Conservation (phyloP, 129 eudicot genomes). For the Pseudognaphalium luteoalbum region DNA sequence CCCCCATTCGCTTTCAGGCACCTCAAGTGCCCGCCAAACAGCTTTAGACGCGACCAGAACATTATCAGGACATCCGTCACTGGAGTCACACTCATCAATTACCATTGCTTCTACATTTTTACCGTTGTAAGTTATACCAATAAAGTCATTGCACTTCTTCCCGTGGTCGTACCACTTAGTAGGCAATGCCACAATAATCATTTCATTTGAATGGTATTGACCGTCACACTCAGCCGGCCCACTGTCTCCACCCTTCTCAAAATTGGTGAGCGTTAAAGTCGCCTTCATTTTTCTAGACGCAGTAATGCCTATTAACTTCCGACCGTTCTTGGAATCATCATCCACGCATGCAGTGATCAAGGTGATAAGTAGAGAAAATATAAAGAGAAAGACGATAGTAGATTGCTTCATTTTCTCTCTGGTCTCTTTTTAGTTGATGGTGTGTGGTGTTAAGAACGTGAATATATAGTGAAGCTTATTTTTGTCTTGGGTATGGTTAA, state of each 20-base stretch:
- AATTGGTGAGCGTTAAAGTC: background rate
- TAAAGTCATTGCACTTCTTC: background rate
- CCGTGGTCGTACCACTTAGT: slow-evolving; percentile 4
- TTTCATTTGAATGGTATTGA: slow-evolving; percentile 5
- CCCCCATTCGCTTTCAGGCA: slow-evolving; percentile 23
- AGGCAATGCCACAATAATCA: slow-evolving; percentile 1
- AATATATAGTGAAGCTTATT: background rate
- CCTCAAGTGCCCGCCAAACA: slow-evolving; percentile 16
- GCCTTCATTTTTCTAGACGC: background rate
- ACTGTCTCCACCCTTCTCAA: slow-evolving; percentile 14
- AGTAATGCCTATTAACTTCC: background rate
- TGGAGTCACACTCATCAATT: slow-evolving; percentile 20
- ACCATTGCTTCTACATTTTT: background rate
- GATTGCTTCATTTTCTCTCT: slow-evolving; percentile 5
- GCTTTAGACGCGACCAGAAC: slow-evolving; percentile 23
- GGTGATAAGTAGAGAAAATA: background rate
- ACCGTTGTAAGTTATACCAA: background rate
- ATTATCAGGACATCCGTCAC: slow-evolving; percentile 15
- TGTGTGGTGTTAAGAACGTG: background rate
- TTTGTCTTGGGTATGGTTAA: background rate
- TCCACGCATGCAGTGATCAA: background rate
- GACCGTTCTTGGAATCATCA: background rate
- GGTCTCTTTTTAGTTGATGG: background rate
- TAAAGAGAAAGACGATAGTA: background rate
- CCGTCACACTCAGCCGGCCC: slow-evolving; percentile 7